Base-by-base conservation (phyloP, 2,329 filamentous ascomycete genomes). In the Epichloe amarillans region DNA sequence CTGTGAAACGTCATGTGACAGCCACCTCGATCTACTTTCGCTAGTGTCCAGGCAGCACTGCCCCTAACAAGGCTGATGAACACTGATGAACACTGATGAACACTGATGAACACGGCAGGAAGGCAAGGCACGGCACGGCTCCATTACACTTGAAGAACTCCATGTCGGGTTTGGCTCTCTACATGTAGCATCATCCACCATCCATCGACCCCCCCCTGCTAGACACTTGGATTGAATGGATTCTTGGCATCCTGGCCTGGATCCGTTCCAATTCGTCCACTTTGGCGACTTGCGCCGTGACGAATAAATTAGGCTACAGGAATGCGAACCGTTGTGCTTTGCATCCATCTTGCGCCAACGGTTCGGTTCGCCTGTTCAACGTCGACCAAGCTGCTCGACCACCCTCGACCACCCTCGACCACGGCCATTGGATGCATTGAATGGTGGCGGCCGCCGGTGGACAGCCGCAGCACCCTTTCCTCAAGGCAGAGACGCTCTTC, bases 31-130 rank as follows among this genome's bases (percentile, higher is more conserved):
- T 8, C 7, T 3, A 10, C 21, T 5, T 0, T 8, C 3, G 36
- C 36, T 38, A 38, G 36, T 37, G 36, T 37, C 14, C 3, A 75
- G 59, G 39, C 39, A 42, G 39, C 39, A 42, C 39, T 42, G 39
- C 17, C 39, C 39, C 39, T 23, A 23, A 5, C 8, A 21, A 42
- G 39, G 39, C 39, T 42, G 39, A 23, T 42, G 39, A 3, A 42
- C 26, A 26, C 23, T 21, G 19, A 21, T 8, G 26, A 4, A 2
- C 17, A 41, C 15, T 42, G 39, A 23, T 42, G 39, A 3, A 42
- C 26, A 26, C 23, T 21, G 19, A 21, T 8, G 26, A 4, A 2
- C 17, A 41, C 15, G 39, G 8, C 26, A 26, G 26, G 26, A 8
- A 7, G 23, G 23, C 19, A 8, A 7, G 23, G 23, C 19, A 26